Evolutionary conservation across 2,329 filamentous ascomycete genomes (phyloP).

Genomic region (Epicoccum sorghinum): DNA sequence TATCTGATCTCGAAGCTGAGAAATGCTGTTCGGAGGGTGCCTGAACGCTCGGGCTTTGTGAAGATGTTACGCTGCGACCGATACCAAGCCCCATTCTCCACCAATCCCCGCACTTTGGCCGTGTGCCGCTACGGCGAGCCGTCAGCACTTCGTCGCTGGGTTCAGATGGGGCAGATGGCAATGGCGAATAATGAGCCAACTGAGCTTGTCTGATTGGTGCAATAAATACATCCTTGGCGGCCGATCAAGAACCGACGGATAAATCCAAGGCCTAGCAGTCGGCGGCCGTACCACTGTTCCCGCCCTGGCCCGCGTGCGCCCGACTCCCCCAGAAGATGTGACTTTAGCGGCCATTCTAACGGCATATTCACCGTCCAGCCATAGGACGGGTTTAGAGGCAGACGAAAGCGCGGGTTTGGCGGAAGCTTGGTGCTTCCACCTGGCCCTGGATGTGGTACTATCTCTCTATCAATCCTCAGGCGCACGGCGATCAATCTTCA

Average conservation of each 20-base stretch:
- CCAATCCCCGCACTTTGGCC: conserved; percentile 33
- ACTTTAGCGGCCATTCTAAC: conserved; percentile 34
- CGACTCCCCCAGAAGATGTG: conserved; percentile 34
- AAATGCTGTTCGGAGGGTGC: conserved; percentile 14
- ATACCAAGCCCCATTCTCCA: conserved; percentile 32
- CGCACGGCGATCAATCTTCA: conserved; percentile 39
- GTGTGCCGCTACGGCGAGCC: conserved; percentile 18
- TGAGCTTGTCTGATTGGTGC: conserved; percentile 33
- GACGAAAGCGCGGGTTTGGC: conserved; percentile 40
- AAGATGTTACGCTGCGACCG: conserved; percentile 9
- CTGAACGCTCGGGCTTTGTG: conserved; percentile 11
- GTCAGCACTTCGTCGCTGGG: conserved; percentile 36
- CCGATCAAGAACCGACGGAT: conserved; percentile 33
- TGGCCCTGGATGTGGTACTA: conserved; percentile 39
- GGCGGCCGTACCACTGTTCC: conserved; percentile 26
- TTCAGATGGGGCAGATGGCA: conserved; percentile 27
- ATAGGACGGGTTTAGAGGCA: conserved; percentile 41
- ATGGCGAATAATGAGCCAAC: conserved; percentile 17
- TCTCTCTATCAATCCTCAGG: conserved; percentile 43
- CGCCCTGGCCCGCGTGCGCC: conserved; percentile 32
- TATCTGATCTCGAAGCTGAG: conserved; percentile 15
- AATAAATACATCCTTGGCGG: conserved; percentile 30
- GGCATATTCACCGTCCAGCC: conserved; percentile 49
- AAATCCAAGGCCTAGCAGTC: conserved; percentile 36
- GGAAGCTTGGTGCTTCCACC: conserved; percentile 41